Evolutionary conservation across 768 basidiomycete genomes (phyloP), one percentile per base, ranked within the genome.

Genomic region (Termitomyces sp.): DNA sequence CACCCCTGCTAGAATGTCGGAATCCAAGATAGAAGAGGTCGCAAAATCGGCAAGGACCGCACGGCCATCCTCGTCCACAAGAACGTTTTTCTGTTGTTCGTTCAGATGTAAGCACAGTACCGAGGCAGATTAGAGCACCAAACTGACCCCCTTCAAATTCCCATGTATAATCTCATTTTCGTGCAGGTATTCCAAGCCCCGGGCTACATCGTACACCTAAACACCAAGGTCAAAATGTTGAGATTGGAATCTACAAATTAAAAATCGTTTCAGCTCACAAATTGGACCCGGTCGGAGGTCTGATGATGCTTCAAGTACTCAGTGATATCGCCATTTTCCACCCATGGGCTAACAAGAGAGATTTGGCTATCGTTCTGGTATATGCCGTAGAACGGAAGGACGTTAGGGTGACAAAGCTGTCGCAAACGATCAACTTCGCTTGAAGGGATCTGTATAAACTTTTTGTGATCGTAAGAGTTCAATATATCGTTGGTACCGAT

Each of bases 311-410:
- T 39, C 10, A 39, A 13, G 14, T 27, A 43, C 24, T 53, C 53
- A 34, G 18, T 30, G 5, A 57, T 50, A 24, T 33, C 22, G 12
- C 56, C 56, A 22, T 57, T 57, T 4, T 57, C 9, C 26, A 50
- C 43, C 26, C 27, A 57, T 1, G 56, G 56, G 13, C 30, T 36
- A 5, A 36, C 56, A 12, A 57, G 30, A 14, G 42, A 50, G 1
- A 57, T 13, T 18, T 51, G 39, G 3, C 30, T 14, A n/a, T 39
- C 20, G 33, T 26, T 9, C 5, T 36, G 22, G 30, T 16, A 51
- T 20, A 57, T 33, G 13, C 56, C 56, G 22, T 50, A 45, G 39
- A 57, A 57, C 18, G 42, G 49, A n/a, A 57, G 49, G 7, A 57
- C 42, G 18, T 57, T 57, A 14, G 34, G 49, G 34, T 57, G 49